Percentiles rank a stretch among this genome's conserved stretches.
Evolutionary conservation across 129 eudicot genomes (phyloP).

Genomic region (Helichrysum umbraculigerum): DNA sequence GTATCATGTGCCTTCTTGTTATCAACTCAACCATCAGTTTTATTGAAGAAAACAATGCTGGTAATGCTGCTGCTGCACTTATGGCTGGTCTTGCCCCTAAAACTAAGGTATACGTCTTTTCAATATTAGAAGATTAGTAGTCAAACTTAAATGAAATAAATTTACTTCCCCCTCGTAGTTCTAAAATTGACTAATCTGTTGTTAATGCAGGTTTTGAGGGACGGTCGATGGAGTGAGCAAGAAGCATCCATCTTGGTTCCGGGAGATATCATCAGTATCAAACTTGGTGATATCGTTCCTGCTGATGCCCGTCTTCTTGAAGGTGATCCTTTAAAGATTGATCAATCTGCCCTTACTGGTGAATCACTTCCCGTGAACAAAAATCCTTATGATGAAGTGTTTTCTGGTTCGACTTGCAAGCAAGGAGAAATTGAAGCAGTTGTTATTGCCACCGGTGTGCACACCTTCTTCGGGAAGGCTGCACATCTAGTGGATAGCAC

Average conservation of each 20-base stretch:
- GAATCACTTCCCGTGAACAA: conserved; percentile 87
- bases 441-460: conserved; percentile 88
- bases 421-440: conserved; percentile 89
- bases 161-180: background rate
- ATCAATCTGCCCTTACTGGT: conserved; percentile 88
- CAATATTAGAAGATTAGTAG: background rate
- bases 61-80: conserved; percentile 94
- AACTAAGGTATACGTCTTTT: conserved; percentile 52
- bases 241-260: conserved; percentile 85
- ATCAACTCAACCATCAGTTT: conserved; percentile 93
- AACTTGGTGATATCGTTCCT: conserved; percentile 78
- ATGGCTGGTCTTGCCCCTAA: conserved; percentile 98
- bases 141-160: background rate
- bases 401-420: conserved; percentile 91
- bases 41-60: conserved; percentile 89
- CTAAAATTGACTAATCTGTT: background rate
- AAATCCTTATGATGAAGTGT: conserved; percentile 74
- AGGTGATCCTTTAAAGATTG: conserved; percentile 83
- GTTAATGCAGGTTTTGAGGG: conserved; percentile 59
- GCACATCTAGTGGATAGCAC: conserved; percentile 94
- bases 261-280: conserved; percentile 82
- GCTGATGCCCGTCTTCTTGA: conserved; percentile 93
- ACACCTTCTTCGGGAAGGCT: conserved; percentile 89
- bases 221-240: conserved; percentile 85
- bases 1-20: conserved; percentile 83